These are phyloP conservation scores for Pythium brachiatum DNA, from an alignment of 352 stramenopile genomes.

Conservation along the genomic window DNA sequence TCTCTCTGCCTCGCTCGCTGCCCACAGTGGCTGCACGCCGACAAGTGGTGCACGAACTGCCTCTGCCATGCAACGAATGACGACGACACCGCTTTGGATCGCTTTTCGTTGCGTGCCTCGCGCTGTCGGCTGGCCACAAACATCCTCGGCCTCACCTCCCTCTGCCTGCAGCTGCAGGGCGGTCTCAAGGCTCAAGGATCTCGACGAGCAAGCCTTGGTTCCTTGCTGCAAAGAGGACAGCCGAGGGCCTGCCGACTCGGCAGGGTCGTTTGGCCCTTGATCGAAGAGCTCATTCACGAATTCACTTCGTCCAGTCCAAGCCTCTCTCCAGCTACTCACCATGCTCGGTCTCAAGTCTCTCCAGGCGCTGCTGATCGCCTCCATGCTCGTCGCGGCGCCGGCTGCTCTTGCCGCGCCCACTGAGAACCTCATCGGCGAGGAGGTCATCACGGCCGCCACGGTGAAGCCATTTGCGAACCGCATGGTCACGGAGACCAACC, in stretches of 20 bases:
- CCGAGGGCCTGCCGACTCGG: too few relatives aligned
- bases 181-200: too few relatives aligned
- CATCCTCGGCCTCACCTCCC: too few relatives aligned
- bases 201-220: too few relatives aligned
- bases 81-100: not conserved
- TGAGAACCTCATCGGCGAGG: slow-evolving; percentile 7
- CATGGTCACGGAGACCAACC: not conserved
- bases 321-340: not conserved
- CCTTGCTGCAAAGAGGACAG: too few relatives aligned
- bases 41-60: not conserved
- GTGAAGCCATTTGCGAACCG: slow-evolving; percentile 5
- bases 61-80: not conserved
- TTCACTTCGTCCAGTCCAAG: not conserved
- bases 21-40: too few relatives aligned
- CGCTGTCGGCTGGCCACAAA: not conserved
- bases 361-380: not conserved
- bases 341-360: slow-evolving; percentile 1
- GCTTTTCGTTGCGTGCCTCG: not conserved
- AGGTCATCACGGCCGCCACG: not conserved
- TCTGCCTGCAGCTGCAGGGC: too few relatives aligned
- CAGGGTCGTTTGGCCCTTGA: too few relatives aligned
- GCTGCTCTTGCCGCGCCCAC: not conserved
- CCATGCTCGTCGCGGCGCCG: not conserved
- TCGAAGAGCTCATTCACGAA: not conserved
- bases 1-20: not conserved